Conservation (phyloP, 2,329 filamentous ascomycete genomes). For the Raffaelea ambrosiae region DNA sequence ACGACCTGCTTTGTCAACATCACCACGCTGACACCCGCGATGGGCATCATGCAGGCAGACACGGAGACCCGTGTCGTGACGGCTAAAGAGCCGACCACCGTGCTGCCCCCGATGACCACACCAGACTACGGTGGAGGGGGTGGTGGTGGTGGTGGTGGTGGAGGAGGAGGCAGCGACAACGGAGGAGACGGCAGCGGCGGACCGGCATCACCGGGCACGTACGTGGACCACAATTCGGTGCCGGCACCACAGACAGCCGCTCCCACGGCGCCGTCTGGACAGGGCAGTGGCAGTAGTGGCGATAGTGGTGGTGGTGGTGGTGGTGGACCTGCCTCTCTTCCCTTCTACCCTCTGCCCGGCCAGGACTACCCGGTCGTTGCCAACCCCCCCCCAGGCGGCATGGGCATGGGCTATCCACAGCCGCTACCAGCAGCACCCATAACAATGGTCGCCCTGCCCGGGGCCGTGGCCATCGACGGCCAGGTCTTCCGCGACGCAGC, state of each 20-base stretch:
- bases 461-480: conserved; percentile 37
- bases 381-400: neutral
- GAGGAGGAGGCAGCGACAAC: no score
- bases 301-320: no score
- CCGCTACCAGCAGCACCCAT: conserved; percentile 17
- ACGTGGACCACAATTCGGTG: neutral
- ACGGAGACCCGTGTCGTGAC: conserved; percentile 39
- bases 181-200: neutral
- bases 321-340: neutral
- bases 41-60: neutral
- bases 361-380: neutral
- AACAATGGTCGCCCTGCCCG: conserved; percentile 34
- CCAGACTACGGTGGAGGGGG: conserved; percentile 24
- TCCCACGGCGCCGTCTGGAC: neutral
- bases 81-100: conserved; percentile 46
- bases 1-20: conserved; percentile 7
- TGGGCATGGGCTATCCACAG: neutral
- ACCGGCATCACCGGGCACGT: neutral
- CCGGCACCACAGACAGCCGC: neutral
- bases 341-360: no score
- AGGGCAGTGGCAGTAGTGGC: no score
- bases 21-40: conserved; percentile 7
- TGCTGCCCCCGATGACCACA: conserved; percentile 28
- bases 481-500: conserved; percentile 30
- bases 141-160: no score